Evolutionary conservation across 345 rosid species (phyloP).

Genomic region (Eucalyptus victrix): DNA sequence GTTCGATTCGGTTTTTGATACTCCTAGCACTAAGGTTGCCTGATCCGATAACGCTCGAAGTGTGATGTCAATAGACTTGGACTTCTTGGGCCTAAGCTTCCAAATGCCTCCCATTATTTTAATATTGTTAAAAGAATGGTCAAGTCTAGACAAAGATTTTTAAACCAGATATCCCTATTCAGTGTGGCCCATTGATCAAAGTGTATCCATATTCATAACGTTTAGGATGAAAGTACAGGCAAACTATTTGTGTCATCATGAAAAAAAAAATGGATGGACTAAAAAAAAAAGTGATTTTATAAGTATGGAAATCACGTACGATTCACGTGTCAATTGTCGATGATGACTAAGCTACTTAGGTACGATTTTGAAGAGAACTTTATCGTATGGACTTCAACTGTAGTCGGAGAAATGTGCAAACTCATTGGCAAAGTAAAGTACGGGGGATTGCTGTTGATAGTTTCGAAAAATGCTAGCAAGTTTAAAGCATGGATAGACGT

Average conservation of each 20-base stretch:
- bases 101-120: background rate
- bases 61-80: background rate
- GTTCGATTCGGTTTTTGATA: too few species aligned
- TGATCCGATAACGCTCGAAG: background rate
- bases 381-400: background rate
- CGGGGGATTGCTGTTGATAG: background rate
- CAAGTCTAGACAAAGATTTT: background rate
- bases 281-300: background rate
- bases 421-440: background rate
- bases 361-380: background rate
- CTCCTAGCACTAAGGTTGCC: background rate
- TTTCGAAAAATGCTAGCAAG: background rate
- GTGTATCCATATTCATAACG: background rate
- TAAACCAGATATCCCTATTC: background rate
- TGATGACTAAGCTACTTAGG: background rate
- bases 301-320: background rate
- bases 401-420: background rate
- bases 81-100: background rate
- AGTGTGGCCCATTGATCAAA: background rate
- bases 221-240: background rate
- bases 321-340: background rate
- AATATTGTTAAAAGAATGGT: background rate
- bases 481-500: background rate
- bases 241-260: background rate
- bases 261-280: background rate